These are phyloP conservation scores for Abrus precatorius DNA, from an alignment of 306 rosid species.

Conservation along the genomic window DNA sequence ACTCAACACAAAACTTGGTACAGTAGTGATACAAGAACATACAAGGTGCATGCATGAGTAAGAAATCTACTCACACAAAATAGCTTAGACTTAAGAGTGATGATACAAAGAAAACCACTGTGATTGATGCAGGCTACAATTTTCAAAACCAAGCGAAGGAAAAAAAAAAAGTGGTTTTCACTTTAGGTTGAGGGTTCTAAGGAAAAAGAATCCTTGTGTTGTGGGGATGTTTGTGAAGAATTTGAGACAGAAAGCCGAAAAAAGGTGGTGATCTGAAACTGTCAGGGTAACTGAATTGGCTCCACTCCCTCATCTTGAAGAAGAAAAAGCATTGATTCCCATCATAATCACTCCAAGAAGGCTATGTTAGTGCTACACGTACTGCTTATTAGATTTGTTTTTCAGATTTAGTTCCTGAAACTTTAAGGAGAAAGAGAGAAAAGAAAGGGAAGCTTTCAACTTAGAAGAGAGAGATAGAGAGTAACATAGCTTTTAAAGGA, in stretches of 20 bases:
- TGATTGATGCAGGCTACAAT: conserved; percentile 12
- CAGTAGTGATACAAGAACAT: too few relatives aligned
- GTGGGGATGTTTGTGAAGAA: conserved; percentile 39
- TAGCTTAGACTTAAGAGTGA: too few relatives aligned
- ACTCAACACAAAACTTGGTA: neutral
- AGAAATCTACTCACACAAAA: conserved; percentile 17
- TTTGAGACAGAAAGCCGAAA: conserved; percentile 36
- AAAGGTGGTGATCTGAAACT: neutral
- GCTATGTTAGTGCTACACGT: conserved; percentile 25
- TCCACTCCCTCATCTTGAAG: conserved; percentile 25
- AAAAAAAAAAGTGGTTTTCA: neutral
- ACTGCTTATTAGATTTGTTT: conserved; percentile 37
- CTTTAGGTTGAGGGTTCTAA: conserved; percentile 9
- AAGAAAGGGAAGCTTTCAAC: conserved; percentile 42
- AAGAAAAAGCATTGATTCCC: conserved; percentile 38
- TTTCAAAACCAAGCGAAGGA: neutral
- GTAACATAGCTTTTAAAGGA: conserved; percentile 46
- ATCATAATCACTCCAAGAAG: conserved; percentile 48
- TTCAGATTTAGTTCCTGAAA: conserved; percentile 48
- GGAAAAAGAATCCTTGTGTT: conserved; percentile 14
- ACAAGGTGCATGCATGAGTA: too few relatives aligned
- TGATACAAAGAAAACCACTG: neutral
- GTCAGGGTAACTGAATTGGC: conserved; percentile 20
- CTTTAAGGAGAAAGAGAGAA: conserved; percentile 47
- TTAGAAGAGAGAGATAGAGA: conserved; percentile 35